phyloP scores from a whole-genome alignment of 495 filamentous ascomycete genomes.

The Penicillium roqueforti region DNA sequence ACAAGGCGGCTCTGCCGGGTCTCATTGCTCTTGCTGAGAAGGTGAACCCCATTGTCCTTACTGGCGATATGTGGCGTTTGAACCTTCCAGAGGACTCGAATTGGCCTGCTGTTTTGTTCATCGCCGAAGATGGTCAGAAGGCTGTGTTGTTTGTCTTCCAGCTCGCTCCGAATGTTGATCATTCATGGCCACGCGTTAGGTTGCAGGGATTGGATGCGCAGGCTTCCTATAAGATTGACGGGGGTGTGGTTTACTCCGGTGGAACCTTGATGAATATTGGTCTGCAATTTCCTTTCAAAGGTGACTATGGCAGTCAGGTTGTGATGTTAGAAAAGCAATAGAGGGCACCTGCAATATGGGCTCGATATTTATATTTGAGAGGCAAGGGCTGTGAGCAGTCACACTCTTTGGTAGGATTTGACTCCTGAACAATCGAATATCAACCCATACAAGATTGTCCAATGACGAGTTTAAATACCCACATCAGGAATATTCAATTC shows the following conservation, averaged over 20 bases:
- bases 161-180: slow-evolving; percentile 37
- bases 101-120: slow-evolving; percentile 52
- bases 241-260: slow-evolving; percentile 34
- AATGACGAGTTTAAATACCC: neutral
- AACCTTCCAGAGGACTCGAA: slow-evolving; percentile 50
- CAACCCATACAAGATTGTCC: neutral
- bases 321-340: slow-evolving; percentile 33
- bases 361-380: neutral
- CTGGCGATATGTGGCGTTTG: slow-evolving; percentile 49
- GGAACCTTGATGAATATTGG: slow-evolving; percentile 48
- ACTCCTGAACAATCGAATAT: neutral
- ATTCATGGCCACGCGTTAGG: slow-evolving; percentile 36
- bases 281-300: slow-evolving; percentile 30
- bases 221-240: slow-evolving; percentile 38
- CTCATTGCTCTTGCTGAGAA: slow-evolving; percentile 45
- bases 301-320: slow-evolving; percentile 39
- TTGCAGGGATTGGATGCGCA: slow-evolving; percentile 41
- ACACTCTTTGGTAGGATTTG: neutral
- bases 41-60: slow-evolving; percentile 49
- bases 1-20: slow-evolving; percentile 41
- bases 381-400: neutral
- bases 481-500: neutral
- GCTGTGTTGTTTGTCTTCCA: slow-evolving; percentile 49
- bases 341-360: neutral
- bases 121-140: slow-evolving; percentile 36